Evolutionary conservation across 108 stramenopile genomes (phyloP).

Genomic region (Phaeodactylum tricornutum): DNA sequence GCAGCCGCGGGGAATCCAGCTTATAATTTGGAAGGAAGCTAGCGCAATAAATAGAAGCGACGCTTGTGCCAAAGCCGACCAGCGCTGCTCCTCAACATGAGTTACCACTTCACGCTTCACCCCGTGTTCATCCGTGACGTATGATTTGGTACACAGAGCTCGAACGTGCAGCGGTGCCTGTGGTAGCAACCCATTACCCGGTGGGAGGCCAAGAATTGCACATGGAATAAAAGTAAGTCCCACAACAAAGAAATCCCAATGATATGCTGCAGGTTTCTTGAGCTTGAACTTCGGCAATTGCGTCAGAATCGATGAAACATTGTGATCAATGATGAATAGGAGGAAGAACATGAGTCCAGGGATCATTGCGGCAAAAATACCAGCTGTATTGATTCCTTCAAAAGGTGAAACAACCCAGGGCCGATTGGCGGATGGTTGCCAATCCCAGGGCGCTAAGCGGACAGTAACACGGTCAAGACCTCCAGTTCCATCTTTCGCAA

Average conservation of each 20-base stretch:
- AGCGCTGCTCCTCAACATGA: constrained; percentile 35
- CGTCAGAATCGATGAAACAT: constrained; percentile 34
- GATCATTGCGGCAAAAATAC: constrained; percentile 36
- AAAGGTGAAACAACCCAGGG: constrained; percentile 26
- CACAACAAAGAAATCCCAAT: constrained; percentile 53
- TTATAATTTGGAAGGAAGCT: constrained; percentile 12
- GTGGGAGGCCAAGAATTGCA: constrained; percentile 41
- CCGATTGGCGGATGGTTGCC: constrained; percentile 36
- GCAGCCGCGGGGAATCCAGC: constrained; percentile 31
- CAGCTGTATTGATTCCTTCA: constrained; percentile 19
- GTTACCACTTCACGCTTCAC: constrained; percentile 32
- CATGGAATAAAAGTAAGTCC: constrained; percentile 44
- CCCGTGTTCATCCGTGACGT: constrained; percentile 19
- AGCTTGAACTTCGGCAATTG: constrained; percentile 38
- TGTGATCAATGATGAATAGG: constrained; percentile 57
- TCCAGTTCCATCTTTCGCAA: constrained; percentile 6
- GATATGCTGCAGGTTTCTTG: constrained; percentile 38
- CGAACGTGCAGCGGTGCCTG: constrained; percentile 48
- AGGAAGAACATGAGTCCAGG: constrained; percentile 47
- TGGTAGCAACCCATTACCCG: constrained; percentile 42
- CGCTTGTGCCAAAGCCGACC: constrained; percentile 25
- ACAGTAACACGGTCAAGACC: constrained; percentile 23
- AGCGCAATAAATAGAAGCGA: constrained; percentile 34
- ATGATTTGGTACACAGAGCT: constrained; percentile 23
- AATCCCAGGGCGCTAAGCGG: constrained; percentile 33